Base-by-base conservation (phyloP, 306 rosid species). In the Glycine latifolia region DNA sequence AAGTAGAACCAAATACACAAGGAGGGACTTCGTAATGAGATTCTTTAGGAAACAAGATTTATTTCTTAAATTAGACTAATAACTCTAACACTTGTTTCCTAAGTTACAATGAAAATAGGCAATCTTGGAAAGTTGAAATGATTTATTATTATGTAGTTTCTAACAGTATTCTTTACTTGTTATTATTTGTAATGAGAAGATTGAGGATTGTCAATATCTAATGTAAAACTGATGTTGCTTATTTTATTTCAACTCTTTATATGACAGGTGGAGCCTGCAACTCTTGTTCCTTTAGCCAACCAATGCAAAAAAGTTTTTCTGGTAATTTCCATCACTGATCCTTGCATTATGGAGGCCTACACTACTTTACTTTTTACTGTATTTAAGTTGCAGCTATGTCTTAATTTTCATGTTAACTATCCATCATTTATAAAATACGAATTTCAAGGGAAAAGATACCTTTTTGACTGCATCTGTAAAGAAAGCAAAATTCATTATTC, bases 261-360 rank as follows among this genome's bases (percentile, higher is more conserved):
- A 54, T 80, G 89, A 76, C 84, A 94, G 98, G 97, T 92, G 87
- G 98, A 95, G 82, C 94, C 95, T 58, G 97, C 98, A 31, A 90
- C 92, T 68, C 97, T 92, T 83, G 92, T 95, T 87, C 97, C 98
- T 16, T 71, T 95, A 87, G 91, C 94, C 73, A 95, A 91, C 90
- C 91, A 91, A 83, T 95, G 97, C 92, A 95, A 90, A 84, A 96
- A 95, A 89, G 93, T 92, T 74, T 95, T 91, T 83, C 97, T 95
- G 97, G 99, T 95, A 90, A 53, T 47, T 69, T 79, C 77, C 49
- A 33, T 81, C 76, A 31, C 63, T 73, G 12, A 70, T 75, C 15
- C 67, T 85, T 58, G 71, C 70, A 1, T 77, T 71, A 50, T 56
- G 55, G 71, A 71, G 15, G 31, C 76, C 73, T 43, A 52, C 33